These are phyloP conservation scores for Cladosporium cucumerinum DNA, from an alignment of 2,329 filamentous ascomycete species.

Conservation along the genomic window DNA sequence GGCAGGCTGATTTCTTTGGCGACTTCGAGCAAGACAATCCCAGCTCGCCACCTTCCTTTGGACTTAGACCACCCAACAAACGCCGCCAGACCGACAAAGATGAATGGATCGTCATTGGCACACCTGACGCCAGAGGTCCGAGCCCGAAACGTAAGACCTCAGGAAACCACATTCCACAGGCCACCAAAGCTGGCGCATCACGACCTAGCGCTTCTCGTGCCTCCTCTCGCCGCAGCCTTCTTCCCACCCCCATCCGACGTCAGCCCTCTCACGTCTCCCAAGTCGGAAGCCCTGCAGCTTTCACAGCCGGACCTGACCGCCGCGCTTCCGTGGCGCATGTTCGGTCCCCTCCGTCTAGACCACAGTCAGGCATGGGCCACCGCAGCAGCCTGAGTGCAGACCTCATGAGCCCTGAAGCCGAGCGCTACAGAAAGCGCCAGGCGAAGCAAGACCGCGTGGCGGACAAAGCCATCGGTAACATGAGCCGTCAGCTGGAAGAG, in stretches of 20 bases:
- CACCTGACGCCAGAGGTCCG: slow-evolving; percentile 48
- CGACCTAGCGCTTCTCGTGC: slow-evolving; percentile 6
- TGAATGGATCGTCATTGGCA: slow-evolving; percentile 47
- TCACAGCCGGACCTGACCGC: slow-evolving; percentile 33
- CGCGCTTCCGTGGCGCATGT: slow-evolving; percentile 55
- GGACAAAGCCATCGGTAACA: slow-evolving; percentile 72
- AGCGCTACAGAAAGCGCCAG: slow-evolving; percentile 67
- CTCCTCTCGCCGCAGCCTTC: slow-evolving; percentile 31
- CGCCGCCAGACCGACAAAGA: slow-evolving; percentile 47
- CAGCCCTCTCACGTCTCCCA: slow-evolving; percentile 28
- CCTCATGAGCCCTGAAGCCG: slow-evolving; percentile 60
- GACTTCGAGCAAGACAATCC: slow-evolving; percentile 43
- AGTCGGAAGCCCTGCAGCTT: slow-evolving; percentile 37
- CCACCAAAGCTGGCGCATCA: background rate
- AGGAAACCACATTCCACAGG: slow-evolving; percentile 1
- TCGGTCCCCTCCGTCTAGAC: slow-evolving; percentile 36
- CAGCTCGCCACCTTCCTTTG: slow-evolving; percentile 33
- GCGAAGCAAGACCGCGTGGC: slow-evolving; percentile 71
- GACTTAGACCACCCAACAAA: slow-evolving; percentile 38
- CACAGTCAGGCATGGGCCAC: slow-evolving; percentile 17
- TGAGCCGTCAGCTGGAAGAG: slow-evolving; percentile 74
- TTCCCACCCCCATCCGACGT: slow-evolving; percentile 38
- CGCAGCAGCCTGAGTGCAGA: slow-evolving; percentile 19
- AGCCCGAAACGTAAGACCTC: slow-evolving; percentile 37
- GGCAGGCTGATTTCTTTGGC: slow-evolving; percentile 47